Evolutionary conservation across 805 yeast genomes (phyloP).

Genomic region (Blastobotrys peoriensis): DNA sequence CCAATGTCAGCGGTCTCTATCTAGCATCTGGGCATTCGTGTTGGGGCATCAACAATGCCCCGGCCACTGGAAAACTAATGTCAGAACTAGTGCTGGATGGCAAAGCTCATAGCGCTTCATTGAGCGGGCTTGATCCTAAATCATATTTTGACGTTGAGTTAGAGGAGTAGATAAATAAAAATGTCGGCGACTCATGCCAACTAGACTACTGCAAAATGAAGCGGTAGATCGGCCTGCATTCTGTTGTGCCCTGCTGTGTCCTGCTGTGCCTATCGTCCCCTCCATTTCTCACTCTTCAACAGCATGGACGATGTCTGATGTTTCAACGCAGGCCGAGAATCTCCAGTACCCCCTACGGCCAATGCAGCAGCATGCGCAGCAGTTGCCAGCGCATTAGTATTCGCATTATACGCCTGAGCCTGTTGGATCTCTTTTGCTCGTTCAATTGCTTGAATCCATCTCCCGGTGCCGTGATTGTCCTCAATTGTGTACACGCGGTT

Average conservation of each 20-base stretch:
- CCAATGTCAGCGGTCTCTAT: constrained; percentile 72
- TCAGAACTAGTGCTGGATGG: constrained; percentile 86
- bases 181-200: constrained; percentile 4
- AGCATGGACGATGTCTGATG: not conserved
- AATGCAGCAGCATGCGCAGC: constrained; percentile 33
- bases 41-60: constrained; percentile 98
- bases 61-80: constrained; percentile 91
- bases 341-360: constrained; percentile 22
- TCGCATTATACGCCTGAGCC: constrained; percentile 11
- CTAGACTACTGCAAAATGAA: no score
- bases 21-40: constrained; percentile 94
- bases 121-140: constrained; percentile 78
- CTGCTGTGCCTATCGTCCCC: no score
- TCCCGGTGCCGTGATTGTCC: constrained; percentile 26
- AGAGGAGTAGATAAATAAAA: constrained; percentile 1
- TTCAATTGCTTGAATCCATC: constrained; percentile 31
- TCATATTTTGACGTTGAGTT: constrained; percentile 54
- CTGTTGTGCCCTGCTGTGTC: no score
- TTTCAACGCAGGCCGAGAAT: not conserved
- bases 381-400: constrained; percentile 21
- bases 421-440: constrained; percentile 27
- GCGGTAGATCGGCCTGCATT: no score
- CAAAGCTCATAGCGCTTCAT: constrained; percentile 66
- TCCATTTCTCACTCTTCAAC: not conserved
- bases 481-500: constrained; percentile 30